These are phyloP conservation scores for Pythium rhizo-oryzae DNA, from an alignment of 352 stramenopile species.

Conservation along the genomic window DNA sequence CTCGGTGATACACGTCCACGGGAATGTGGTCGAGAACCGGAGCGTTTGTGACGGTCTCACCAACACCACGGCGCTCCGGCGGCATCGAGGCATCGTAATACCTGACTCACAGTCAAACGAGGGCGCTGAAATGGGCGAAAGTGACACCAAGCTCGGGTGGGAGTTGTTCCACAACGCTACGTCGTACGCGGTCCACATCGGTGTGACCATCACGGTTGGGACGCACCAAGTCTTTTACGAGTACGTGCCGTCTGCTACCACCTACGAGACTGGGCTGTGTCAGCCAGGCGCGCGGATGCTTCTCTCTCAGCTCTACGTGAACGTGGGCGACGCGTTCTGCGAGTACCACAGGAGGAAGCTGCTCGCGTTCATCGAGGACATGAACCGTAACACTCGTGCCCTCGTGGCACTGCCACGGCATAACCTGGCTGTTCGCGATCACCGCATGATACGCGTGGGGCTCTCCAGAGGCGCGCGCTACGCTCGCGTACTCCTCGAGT, in stretches of 20 bases:
- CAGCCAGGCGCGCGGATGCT: neutral
- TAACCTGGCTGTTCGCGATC: neutral
- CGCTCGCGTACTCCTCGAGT: slow-evolving; percentile 29
- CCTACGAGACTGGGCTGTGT: slow-evolving; percentile 1
- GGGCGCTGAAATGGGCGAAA: neutral
- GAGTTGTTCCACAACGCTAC: neutral
- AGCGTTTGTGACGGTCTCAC: neutral
- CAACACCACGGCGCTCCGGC: neutral
- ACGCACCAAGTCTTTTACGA: neutral
- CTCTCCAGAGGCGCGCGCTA: slow-evolving; percentile 11
- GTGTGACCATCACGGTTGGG: neutral
- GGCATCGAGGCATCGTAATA: neutral
- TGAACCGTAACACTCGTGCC: neutral
- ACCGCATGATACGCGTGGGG: neutral
- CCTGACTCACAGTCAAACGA: neutral
- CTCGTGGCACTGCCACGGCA: slow-evolving; percentile 10
- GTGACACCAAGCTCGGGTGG: neutral
- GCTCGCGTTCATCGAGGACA: slow-evolving; percentile 2
- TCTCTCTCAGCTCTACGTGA: neutral
- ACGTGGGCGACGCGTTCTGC: slow-evolving; percentile 4
- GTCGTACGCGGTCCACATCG: neutral
- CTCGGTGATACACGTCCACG: slow-evolving; percentile 28
- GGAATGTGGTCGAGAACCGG: neutral
- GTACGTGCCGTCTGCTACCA: neutral
- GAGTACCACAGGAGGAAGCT: slow-evolving; percentile 6